Percentiles rank a stretch among this genome's conserved stretches.
These are phyloP conservation scores for Lichtheimia corymbifera DNA, from an alignment of 371 early-diverging fungal species.

Conservation along the genomic window DNA sequence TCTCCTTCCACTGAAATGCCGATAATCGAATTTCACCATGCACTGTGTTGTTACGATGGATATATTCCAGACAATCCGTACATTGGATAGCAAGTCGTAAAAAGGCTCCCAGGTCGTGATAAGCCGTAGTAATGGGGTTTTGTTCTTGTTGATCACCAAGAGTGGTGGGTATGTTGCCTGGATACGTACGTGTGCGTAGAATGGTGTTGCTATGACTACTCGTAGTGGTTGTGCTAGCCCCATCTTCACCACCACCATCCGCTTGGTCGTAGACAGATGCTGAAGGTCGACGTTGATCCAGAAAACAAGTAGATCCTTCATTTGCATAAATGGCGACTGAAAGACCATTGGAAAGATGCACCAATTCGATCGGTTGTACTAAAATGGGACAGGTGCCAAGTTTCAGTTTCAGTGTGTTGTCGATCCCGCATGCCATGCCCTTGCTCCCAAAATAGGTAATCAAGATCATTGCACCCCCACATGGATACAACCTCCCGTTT, in stretches of 20 bases:
- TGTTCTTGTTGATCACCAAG: not conserved
- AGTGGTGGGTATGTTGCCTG: not conserved
- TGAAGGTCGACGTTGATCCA: not conserved
- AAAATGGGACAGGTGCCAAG: not conserved
- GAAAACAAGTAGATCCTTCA: constrained; percentile 30
- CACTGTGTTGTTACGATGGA: constrained; percentile 38
- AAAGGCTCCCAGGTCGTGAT: constrained; percentile 42
- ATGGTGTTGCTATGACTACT: constrained; percentile 2
- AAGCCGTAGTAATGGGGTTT: not conserved
- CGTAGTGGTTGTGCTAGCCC: constrained; percentile 2
- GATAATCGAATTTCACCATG: constrained; percentile 46
- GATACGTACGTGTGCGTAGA: not conserved
- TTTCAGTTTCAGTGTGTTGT: too few relatives aligned
- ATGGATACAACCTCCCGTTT: constrained; percentile 1
- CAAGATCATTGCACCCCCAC: constrained; percentile 6
- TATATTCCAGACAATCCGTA: constrained; percentile 43
- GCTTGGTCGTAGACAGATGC: not conserved
- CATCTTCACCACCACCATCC: not conserved
- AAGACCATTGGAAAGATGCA: constrained; percentile 36
- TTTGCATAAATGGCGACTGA: constrained; percentile 40
- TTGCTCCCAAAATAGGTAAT: not conserved
- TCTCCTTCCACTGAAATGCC: constrained; percentile 44
- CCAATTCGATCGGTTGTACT: constrained; percentile 40
- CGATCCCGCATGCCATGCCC: too few relatives aligned
- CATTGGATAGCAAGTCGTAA: constrained; percentile 46